Evolutionary conservation across 1,284 basidiomycete genomes (phyloP).

Genomic region (Malassezia cuniculi): DNA sequence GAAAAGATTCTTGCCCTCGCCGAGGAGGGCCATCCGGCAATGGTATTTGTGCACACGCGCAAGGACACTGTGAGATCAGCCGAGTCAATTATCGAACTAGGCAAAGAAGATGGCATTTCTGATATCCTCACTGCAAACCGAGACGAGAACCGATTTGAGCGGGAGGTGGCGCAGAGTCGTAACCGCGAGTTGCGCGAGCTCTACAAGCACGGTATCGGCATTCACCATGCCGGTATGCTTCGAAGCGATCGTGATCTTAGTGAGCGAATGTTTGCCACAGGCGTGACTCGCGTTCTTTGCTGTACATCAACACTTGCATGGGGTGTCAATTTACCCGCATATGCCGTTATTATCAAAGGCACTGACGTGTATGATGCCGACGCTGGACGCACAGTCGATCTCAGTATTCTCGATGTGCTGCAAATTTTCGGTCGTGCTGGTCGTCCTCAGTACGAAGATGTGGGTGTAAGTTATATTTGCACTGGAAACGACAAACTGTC

Average conservation of each 20-base stretch:
- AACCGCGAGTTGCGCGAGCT: constrained; percentile 97
- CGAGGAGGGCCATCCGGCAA: constrained; percentile 66
- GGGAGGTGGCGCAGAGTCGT: constrained; percentile 63
- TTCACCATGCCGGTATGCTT: constrained; percentile 98
- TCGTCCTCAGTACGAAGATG: constrained; percentile 83
- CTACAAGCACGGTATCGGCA: constrained; percentile 80
- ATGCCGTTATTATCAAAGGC: constrained; percentile 92
- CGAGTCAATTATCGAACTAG: constrained; percentile 62
- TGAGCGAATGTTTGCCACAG: constrained; percentile 84
- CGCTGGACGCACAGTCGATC: constrained; percentile 60
- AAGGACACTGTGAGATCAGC: constrained; percentile 97
- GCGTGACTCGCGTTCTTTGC: constrained; percentile 82
- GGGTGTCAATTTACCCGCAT: constrained; percentile 98
- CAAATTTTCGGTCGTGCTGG: constrained; percentile 95
- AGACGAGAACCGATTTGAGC: constrained; percentile 52
- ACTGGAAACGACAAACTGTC: constrained; percentile 82
- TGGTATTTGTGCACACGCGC: constrained; percentile 98
- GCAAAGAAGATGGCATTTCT: constrained; percentile 58
- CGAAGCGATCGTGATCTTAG: constrained; percentile 85
- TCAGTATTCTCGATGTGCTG: constrained; percentile 87
- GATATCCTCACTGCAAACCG: constrained; percentile 54
- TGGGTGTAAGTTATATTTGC: constrained; percentile 93
- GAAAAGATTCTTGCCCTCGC: constrained; percentile 54
- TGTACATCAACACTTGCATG: constrained; percentile 97
- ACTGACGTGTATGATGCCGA: constrained; percentile 68